These are phyloP conservation scores for Acanthamoeba castellanii DNA, from an alignment of 208 protist genomes.

Conservation along the genomic window DNA sequence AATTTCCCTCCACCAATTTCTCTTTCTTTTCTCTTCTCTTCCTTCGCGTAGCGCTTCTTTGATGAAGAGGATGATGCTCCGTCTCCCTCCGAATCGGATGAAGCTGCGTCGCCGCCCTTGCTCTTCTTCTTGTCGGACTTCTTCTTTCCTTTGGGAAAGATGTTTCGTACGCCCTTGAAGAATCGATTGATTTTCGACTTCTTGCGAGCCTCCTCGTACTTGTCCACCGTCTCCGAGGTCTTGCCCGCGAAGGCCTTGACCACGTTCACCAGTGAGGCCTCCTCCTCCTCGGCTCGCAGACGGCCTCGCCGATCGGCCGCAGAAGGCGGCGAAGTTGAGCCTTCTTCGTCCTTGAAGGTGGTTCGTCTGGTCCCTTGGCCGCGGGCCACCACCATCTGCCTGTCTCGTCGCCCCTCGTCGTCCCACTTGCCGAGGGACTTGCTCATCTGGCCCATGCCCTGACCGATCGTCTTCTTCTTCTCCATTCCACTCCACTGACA, in stretches of 20 bases:
- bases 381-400: neutral
- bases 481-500: neutral
- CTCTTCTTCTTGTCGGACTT: neutral
- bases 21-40: slow-evolving; percentile 40
- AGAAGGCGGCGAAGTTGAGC: neutral
- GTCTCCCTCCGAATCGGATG: neutral
- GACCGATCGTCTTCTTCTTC: neutral
- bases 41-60: neutral
- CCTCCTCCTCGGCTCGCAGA: neutral
- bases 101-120: neutral
- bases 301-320: neutral
- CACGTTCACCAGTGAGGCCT: neutral
- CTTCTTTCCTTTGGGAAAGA: slow-evolving; percentile 60
- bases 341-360: neutral
- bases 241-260: neutral
- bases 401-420: neutral
- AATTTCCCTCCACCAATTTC: slow-evolving; percentile 3
- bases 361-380: neutral
- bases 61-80: neutral
- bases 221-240: neutral
- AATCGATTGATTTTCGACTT: slow-evolving; percentile 33
- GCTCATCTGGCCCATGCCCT: neutral
- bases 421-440: neutral
- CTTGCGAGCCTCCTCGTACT: slow-evolving; percentile 40
- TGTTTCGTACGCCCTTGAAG: slow-evolving; percentile 21